phyloP scores from a whole-genome alignment of 2,329 filamentous ascomycete genomes.

The Blastomyces percursus region DNA sequence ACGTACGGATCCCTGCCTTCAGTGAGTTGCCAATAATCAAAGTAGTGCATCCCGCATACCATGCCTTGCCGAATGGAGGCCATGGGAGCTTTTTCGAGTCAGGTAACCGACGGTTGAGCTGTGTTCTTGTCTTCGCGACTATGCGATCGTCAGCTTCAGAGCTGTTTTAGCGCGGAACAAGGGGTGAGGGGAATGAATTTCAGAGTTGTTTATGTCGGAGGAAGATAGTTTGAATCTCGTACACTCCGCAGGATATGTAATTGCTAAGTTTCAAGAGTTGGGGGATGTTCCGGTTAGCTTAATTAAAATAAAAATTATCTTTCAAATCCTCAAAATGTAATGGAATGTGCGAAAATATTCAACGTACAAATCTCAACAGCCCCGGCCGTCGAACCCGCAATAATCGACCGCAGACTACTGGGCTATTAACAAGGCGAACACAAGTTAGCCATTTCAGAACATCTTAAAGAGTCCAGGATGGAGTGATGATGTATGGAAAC shows the following conservation, averaged over 20 bases:
- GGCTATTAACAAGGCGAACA: constrained; percentile 41
- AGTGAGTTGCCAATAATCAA: constrained; percentile 92
- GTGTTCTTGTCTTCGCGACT: constrained; percentile 91
- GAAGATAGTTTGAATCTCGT: constrained; percentile 25
- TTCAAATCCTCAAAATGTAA: background rate
- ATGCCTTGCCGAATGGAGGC: constrained; percentile 85
- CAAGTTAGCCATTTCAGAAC: constrained; percentile 9
- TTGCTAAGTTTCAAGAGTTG: constrained; percentile 41
- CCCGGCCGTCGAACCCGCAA: constrained; percentile 87
- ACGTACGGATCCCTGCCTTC: constrained; percentile 84
- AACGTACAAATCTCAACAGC: constrained; percentile 78
- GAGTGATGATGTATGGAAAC: constrained; percentile 15
- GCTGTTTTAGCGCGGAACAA: constrained; percentile 1
- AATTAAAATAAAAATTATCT: background rate
- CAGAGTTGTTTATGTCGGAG: background rate
- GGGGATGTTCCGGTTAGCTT: background rate
- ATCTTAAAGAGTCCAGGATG: background rate
- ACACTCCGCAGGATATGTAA: constrained; percentile 93
- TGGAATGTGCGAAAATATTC: background rate
- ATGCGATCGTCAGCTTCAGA: background rate
- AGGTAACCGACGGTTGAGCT: constrained; percentile 76
- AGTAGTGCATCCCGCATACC: constrained; percentile 97
- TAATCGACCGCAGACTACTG: constrained; percentile 74
- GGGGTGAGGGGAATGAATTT: background rate
- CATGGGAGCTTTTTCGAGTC: constrained; percentile 81